Conservation (phyloP, 345 rosid species). For the Salix arbutifolia region DNA sequence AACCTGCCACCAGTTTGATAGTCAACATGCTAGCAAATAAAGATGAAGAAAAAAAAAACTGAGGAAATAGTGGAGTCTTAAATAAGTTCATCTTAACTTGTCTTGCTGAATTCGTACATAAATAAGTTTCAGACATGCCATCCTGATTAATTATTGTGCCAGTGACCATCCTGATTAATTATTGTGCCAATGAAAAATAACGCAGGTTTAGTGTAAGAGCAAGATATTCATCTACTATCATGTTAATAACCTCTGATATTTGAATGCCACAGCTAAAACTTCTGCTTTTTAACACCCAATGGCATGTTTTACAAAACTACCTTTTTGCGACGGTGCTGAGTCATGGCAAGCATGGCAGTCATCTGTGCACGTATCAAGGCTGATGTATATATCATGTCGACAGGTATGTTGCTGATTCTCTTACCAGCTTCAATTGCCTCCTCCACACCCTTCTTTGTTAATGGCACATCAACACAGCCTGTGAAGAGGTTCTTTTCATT, state of each 20-base stretch:
- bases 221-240: not conserved
- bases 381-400: slow-evolving; percentile 87
- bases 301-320: slow-evolving; percentile 27
- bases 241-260: not conserved
- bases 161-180: not conserved
- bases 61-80: not conserved
- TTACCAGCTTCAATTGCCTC: slow-evolving; percentile 99
- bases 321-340: slow-evolving; percentile 90
- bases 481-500: slow-evolving; percentile 96
- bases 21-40: slow-evolving; percentile 10
- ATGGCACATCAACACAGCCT: slow-evolving; percentile 95
- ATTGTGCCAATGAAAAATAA: not conserved
- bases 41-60: not conserved
- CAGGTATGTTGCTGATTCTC: slow-evolving; percentile 90
- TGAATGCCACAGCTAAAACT: not conserved
- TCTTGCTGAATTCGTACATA: not conserved
- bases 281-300: not conserved
- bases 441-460: slow-evolving; percentile 84
- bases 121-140: not conserved
- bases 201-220: not conserved
- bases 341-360: slow-evolving; percentile 99
- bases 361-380: slow-evolving; percentile 94
- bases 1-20: slow-evolving; percentile 44
- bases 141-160: not conserved
- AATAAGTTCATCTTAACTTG: not conserved